These are phyloP conservation scores for Pleomassaria siparia DNA, from an alignment of 2,329 filamentous ascomycete genomes.

Conservation along the genomic window DNA sequence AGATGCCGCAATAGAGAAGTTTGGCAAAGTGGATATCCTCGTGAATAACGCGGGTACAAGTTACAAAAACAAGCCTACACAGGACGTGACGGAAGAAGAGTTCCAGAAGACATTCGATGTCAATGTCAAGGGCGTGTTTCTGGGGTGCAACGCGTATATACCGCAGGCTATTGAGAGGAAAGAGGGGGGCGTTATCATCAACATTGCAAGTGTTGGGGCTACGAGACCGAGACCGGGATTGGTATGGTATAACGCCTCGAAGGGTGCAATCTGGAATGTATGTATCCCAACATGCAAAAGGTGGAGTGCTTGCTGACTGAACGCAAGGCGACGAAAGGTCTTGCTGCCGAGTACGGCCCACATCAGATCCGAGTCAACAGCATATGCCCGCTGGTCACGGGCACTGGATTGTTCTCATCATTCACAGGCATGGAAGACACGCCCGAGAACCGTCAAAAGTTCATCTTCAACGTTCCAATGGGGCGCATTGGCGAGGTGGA, in stretches of 20 bases:
- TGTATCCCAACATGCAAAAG: slow-evolving; percentile 26
- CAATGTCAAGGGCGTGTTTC: slow-evolving; percentile 68
- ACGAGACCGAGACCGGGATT: slow-evolving; percentile 62
- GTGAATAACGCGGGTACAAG: slow-evolving; percentile 63
- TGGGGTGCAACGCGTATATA: slow-evolving; percentile 61
- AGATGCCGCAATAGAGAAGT: slow-evolving; percentile 53
- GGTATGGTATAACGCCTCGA: slow-evolving; percentile 71
- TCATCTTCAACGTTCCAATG: slow-evolving; percentile 60
- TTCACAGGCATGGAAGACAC: slow-evolving; percentile 66
- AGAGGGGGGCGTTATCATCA: slow-evolving; percentile 63
- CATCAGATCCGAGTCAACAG: slow-evolving; percentile 73
- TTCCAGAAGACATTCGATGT: slow-evolving; percentile 68
- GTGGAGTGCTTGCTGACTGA: slow-evolving; percentile 8
- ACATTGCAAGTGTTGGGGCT: slow-evolving; percentile 66
- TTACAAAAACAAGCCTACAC: slow-evolving; percentile 58
- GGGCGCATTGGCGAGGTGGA: slow-evolving; percentile 61
- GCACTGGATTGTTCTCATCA: slow-evolving; percentile 62
- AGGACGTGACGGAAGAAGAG: slow-evolving; percentile 65
- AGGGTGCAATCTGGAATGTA: slow-evolving; percentile 65
- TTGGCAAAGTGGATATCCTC: slow-evolving; percentile 61
- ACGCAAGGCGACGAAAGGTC: slow-evolving; percentile 57
- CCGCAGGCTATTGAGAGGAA: slow-evolving; percentile 62
- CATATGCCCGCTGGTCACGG: slow-evolving; percentile 68
- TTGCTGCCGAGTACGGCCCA: slow-evolving; percentile 73
- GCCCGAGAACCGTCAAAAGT: slow-evolving; percentile 54